Base-by-base conservation (phyloP, 192 early-diverging fungal species). In the Coemansia interrupta region DNA sequence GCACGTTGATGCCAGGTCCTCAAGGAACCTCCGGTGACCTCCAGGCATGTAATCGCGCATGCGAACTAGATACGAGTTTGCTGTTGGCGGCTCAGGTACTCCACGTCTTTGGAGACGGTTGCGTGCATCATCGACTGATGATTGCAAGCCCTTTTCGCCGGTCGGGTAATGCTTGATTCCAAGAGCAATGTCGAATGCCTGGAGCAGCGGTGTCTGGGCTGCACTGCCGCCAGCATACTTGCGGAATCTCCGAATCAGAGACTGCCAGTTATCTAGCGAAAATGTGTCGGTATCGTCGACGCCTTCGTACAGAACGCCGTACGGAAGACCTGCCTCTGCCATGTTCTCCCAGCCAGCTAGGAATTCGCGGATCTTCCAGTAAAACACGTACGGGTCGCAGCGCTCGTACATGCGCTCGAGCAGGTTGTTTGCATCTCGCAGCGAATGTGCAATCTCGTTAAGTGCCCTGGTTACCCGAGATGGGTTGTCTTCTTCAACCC, bases 1-100 rank as follows among this genome's bases (percentile, higher is more conserved):
- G 61, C 89, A 82, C 4, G 80, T 75, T n/a, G 79, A 72, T 5
- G 83, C 82, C 13, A 91, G 62, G 56, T 91, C 87, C 32, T 88
- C 83, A 28, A 98, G 76, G 69, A 97, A 98, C 32, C 81, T 79
- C 22, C 93, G 90, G 70, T 95, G 92, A 4, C 85, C 80, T 52
- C 86, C 85, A 7, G 96, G 91, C 85, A 98, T 92, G 72, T 95
- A 94, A 60, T 89, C 83, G 45, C 94, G 88, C 91, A 98, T 98
- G 42, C 87, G 89, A 47, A 88, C 83, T 58, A 92, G 45, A 74
- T 91, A 82, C 85, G 90, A 90, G 68, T 87, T 89, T 5, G 71
- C 76, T 17, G 55, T 32, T 6, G 71, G 51, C 58, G 78, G 52
- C 70, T 84, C 44, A 54, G 54, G 53, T 40, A 75, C 20, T 6